A percentile compares a stretch with the other conserved stretches of the same genome.
Conservation (phyloP, 2,329 filamentous ascomycete genomes). For the Aspergillus terreus region DNA sequence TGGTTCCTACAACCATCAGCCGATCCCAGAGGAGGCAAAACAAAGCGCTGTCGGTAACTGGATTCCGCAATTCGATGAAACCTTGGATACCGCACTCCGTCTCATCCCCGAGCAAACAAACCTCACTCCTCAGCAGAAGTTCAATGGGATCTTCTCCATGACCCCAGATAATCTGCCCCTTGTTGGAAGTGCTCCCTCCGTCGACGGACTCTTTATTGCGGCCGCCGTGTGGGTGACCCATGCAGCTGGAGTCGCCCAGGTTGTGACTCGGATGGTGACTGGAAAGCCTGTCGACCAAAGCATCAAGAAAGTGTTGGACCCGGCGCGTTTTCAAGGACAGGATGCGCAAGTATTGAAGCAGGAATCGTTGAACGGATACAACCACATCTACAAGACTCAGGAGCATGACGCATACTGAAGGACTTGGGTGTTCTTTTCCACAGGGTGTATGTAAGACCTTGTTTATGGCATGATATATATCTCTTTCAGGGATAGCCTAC, state of each 20-base stretch:
- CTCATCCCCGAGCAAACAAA: slow-evolving; percentile 17
- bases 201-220: slow-evolving; percentile 26
- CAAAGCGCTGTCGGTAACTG: slow-evolving; percentile 19
- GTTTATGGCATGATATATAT: neutral
- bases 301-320: slow-evolving; percentile 19
- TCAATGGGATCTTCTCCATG: slow-evolving; percentile 33
- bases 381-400: slow-evolving; percentile 28
- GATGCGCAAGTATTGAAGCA: slow-evolving; percentile 16
- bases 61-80: slow-evolving; percentile 20
- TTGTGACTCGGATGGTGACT: slow-evolving; percentile 14
- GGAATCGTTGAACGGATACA: slow-evolving; percentile 26
- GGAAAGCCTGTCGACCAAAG: slow-evolving; percentile 16
- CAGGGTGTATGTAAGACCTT: neutral
- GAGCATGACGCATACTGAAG: neutral
- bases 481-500: too few species aligned
- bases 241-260: slow-evolving; percentile 29
- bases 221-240: slow-evolving; percentile 36
- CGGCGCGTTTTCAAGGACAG: slow-evolving; percentile 21
- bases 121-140: slow-evolving; percentile 14
- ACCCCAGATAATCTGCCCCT: slow-evolving; percentile 35
- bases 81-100: slow-evolving; percentile 15
- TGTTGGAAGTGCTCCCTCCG: slow-evolving; percentile 22
- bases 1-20: slow-evolving; percentile 31
- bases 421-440: neutral
- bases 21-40: slow-evolving; percentile 16